phyloP scores from a whole-genome alignment of 73 alveolate genomes.

The Paramecium tetraurelia region DNA sequence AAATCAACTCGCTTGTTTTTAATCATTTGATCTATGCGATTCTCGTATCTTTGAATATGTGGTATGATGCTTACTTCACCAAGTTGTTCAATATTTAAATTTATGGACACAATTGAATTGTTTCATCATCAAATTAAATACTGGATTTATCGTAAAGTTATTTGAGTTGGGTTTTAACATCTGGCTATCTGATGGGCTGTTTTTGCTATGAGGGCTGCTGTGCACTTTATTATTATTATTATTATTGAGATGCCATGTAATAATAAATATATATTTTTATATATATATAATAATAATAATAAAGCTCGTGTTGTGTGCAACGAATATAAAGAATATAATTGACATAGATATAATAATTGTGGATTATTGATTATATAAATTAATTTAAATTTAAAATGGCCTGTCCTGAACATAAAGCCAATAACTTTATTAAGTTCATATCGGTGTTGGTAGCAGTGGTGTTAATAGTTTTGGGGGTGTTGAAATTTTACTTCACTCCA shows the following conservation, averaged over 20 bases:
- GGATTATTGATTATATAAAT: background rate
- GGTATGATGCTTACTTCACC: background rate
- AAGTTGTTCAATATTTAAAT: background rate
- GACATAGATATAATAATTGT: background rate
- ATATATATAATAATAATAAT: background rate
- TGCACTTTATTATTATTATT: background rate
- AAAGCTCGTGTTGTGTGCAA: background rate
- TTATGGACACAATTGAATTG: constrained; percentile 12
- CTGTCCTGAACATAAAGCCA: constrained; percentile 34
- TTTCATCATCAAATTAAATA: background rate
- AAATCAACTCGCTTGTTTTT: constrained; percentile 24
- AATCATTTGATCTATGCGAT: constrained; percentile 17
- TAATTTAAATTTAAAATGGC: background rate
- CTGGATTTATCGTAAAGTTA: constrained; percentile 6
- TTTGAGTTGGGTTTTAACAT: constrained; percentile 24
- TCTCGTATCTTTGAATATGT: background rate
- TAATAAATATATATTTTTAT: background rate
- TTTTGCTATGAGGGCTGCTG: background rate
- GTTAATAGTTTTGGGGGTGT: constrained; percentile 10
- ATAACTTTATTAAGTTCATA: background rate
- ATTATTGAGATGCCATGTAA: background rate
- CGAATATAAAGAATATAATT: background rate
- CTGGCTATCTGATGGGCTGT: background rate
- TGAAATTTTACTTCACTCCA: background rate
- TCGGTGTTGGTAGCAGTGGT: background rate